phyloP scores from a whole-genome alignment of 768 basidiomycete species.

The Podaxis rugospora region DNA sequence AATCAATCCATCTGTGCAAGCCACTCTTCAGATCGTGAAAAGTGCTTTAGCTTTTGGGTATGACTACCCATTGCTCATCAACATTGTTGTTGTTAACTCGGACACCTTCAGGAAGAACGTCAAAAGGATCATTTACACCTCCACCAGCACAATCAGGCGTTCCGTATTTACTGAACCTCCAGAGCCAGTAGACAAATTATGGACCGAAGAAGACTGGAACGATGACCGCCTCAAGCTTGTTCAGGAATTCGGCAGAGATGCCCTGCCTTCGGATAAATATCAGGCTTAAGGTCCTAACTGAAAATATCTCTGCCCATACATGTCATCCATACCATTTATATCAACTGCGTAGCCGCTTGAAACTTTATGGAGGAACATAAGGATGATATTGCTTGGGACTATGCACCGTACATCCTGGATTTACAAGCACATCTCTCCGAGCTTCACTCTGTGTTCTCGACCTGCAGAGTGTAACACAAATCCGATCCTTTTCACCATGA shows the following conservation, averaged over 20 bases:
- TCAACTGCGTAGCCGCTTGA: conserved; percentile 6
- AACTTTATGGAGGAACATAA: conserved; percentile 5
- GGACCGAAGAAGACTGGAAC: conserved; percentile 6
- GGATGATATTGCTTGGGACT: conserved; percentile 9
- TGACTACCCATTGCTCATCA: neutral
- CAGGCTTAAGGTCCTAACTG: conserved; percentile 7
- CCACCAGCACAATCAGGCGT: neutral
- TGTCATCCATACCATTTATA: neutral
- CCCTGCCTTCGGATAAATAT: conserved; percentile 3
- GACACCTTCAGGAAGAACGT: neutral
- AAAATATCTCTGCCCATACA: neutral
- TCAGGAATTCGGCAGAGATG: neutral
- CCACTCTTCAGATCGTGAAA: conserved; percentile 7
- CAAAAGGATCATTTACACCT: conserved; percentile 9
- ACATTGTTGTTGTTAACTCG: neutral
- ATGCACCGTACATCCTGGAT: neutral
- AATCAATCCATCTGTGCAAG: conserved; percentile 8
- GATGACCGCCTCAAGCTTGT: neutral
- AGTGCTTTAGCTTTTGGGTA: neutral
- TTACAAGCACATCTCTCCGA: neutral
- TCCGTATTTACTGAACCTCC: neutral
- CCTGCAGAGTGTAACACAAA: neutral
- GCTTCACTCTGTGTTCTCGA: neutral
- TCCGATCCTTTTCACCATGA: neutral
- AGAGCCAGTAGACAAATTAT: neutral